Conservation (phyloP, 768 basidiomycete genomes). For the Russula abietina region DNA sequence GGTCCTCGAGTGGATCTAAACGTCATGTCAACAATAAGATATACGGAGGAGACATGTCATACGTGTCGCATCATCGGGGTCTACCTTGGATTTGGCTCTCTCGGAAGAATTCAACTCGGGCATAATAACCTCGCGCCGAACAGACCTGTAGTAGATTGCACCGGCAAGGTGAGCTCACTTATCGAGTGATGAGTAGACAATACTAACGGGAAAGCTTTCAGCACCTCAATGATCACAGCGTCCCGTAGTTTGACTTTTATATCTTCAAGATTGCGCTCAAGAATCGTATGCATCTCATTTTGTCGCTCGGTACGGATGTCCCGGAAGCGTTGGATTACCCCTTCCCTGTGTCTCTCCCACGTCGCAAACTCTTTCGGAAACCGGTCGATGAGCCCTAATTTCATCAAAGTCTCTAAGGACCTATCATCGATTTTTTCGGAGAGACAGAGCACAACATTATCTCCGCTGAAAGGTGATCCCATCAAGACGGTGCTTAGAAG, state of each 20-base stretch:
- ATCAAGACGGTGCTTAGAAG: neutral
- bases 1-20: conserved; percentile 3
- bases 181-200: rapidly evolving
- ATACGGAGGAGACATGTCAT: neutral
- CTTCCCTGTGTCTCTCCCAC: neutral
- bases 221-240: conserved; percentile 3
- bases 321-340: neutral
- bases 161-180: too few relatives aligned
- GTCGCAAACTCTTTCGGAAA: neutral
- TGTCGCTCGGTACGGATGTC: neutral
- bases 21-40: neutral
- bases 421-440: conserved; percentile 15
- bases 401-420: conserved; percentile 7
- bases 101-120: neutral
- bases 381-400: neutral
- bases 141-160: neutral
- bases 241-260: neutral
- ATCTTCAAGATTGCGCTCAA: neutral
- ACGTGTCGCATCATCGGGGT: neutral
- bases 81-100: neutral
- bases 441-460: conserved; percentile 12
- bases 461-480: neutral
- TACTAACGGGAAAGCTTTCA: conserved; percentile 10
- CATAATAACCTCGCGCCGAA: conserved; percentile 7
- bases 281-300: neutral